Conservation (phyloP, 2,329 filamentous ascomycete species). For the Spiromastix sp. region DNA sequence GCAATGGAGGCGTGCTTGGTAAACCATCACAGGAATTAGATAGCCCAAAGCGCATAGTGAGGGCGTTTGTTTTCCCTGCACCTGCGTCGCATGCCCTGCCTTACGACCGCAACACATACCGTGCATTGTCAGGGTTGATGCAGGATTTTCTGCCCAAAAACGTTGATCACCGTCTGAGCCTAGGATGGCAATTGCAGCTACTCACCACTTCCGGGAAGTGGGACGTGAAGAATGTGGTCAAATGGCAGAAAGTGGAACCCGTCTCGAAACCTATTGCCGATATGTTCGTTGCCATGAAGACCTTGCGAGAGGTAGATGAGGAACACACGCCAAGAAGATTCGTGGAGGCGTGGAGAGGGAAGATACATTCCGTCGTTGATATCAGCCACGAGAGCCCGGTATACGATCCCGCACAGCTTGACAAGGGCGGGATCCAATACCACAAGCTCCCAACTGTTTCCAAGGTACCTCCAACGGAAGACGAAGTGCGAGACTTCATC, state of each 20-base stretch:
- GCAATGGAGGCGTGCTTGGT: not conserved
- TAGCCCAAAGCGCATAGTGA: constrained; percentile 37
- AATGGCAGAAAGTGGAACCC: constrained; percentile 73
- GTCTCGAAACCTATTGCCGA: constrained; percentile 69
- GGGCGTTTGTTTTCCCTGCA: constrained; percentile 56
- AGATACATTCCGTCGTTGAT: constrained; percentile 71
- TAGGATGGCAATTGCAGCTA: constrained; percentile 85
- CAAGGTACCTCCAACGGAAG: constrained; percentile 66
- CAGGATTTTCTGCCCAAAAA: constrained; percentile 68
- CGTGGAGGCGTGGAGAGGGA: constrained; percentile 52
- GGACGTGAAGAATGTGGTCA: constrained; percentile 92
- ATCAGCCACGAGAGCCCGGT: constrained; percentile 86
- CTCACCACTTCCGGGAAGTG: constrained; percentile 87
- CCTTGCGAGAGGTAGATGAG: constrained; percentile 78
- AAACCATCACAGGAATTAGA: constrained; percentile 14
- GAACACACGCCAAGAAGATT: constrained; percentile 68
- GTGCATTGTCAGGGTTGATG: constrained; percentile 68
- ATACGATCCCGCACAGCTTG: constrained; percentile 66
- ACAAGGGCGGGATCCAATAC: constrained; percentile 57
- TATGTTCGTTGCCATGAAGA: constrained; percentile 85
- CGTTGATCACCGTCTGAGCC: constrained; percentile 65
- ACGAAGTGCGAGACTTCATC: constrained; percentile 52
- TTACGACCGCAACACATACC: constrained; percentile 65
- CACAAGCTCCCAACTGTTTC: constrained; percentile 87
- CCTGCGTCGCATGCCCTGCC: constrained; percentile 77